Evolutionary conservation across 1,284 basidiomycete genomes (phyloP), one percentile per base, ranked within the genome.

Genomic region (Heterobasidion occidentale): DNA sequence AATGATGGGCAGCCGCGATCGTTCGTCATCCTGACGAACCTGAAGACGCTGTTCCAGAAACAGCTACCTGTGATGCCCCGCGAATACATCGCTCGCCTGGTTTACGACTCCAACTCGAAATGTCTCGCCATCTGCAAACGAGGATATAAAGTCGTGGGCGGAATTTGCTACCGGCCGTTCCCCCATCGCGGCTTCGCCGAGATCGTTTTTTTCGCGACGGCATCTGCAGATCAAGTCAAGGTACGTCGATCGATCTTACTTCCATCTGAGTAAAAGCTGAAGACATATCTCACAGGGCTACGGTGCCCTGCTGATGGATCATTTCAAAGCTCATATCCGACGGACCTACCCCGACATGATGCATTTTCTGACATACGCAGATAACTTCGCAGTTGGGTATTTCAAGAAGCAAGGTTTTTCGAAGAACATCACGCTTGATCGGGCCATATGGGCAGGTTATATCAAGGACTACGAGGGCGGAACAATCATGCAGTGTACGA

Each of bases 11-110:
- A 83, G 48, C 86, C 92, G 1, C 81, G 84, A 33, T 88, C 88
- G 1, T 76, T 90, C 45, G 86, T 98, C 57, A 86, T 99, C 55
- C 79, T 98, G 51, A 94, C 94, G 0, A 94, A 94, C 11, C 78
- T 98, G 59, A 99, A 98, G 74, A 96, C 94, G 27, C 84, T 99
- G 27, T 99, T 99, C 67, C 96, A 98, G 70, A 92, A 93, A 61
- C 97, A 99, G 70, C 74, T 99, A 7, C 97, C 97, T 8, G 98
- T 98, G 73, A 99, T 99, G 97, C 97, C 97, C 19, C 79, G 94
- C 65, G 97, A 99, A 70, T 99, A 99, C 67, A 99, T 99, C 62
- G 93, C 97, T 1, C 84, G 97, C 42, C 80, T 99, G 14, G 96
- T 99, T 0, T 92, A 94, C 61, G 96, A 99, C 69, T 78, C 81